phyloP scores from a whole-genome alignment of 2,329 filamentous ascomycete species.

The Ophiocordyceps polyrhachis-furcata region DNA sequence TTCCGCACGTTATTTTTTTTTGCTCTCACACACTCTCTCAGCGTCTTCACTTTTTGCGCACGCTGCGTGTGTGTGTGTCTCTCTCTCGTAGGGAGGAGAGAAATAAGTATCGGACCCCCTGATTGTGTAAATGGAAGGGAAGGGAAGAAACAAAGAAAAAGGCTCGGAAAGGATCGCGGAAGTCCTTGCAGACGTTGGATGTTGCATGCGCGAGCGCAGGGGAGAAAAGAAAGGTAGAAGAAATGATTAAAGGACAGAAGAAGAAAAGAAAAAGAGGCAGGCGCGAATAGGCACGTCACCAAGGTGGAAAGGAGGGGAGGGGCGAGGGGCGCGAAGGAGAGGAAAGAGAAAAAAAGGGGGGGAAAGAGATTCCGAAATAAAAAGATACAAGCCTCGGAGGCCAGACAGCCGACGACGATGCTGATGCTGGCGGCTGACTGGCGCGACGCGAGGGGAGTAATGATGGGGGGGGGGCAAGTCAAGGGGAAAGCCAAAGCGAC shows the following conservation, averaged over 20 bases:
- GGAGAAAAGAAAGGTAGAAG: not conserved
- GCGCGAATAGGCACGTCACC: too few species aligned
- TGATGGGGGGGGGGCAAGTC: not conserved
- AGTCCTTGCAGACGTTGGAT: not conserved
- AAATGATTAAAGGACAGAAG: not conserved
- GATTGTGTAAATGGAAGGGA: not conserved
- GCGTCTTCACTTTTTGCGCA: too few species aligned
- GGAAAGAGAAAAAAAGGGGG: too few species aligned
- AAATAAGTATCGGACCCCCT: too few species aligned
- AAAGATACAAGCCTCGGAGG: not conserved
- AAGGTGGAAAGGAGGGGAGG: not conserved
- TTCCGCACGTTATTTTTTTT: not conserved
- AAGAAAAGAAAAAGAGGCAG: too few species aligned
- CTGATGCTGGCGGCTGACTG: not conserved
- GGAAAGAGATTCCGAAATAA: not conserved
- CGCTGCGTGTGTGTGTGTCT: too few species aligned
- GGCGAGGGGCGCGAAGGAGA: too few species aligned
- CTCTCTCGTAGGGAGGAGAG: not conserved
- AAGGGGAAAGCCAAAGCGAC: constrained; percentile 1
- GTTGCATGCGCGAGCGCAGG: not conserved
- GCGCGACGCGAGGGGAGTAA: constrained; percentile 6
- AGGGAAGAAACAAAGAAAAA: too few species aligned
- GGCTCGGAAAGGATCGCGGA: not conserved
- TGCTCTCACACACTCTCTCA: too few species aligned
- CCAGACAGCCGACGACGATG: not conserved